A percentile compares a stretch with the other conserved stretches of the same genome.
Conservation (phyloP, 768 basidiomycete species). For the Tulasnella sp. region DNA sequence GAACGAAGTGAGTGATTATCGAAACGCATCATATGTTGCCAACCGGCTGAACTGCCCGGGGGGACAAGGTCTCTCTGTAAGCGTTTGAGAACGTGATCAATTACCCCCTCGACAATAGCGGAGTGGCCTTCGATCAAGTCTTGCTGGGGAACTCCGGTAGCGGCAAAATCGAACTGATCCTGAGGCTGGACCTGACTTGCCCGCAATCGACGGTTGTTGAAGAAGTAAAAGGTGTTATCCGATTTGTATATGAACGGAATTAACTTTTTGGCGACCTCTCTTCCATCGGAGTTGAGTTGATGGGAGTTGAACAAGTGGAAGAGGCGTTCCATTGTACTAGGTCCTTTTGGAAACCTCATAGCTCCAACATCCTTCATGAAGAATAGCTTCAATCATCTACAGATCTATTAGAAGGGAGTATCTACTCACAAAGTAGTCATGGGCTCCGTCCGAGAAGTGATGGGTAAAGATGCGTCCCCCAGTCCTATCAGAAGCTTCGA, state of each 20-base stretch:
- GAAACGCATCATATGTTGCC: too few relatives aligned
- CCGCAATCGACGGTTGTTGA: background rate
- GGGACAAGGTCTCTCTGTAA: background rate
- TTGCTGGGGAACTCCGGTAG: background rate
- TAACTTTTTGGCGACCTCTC: background rate
- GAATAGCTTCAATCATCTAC: background rate
- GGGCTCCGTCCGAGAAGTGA: constrained; percentile 23
- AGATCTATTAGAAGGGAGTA: background rate
- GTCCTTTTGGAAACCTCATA: constrained; percentile 16
- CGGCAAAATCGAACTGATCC: background rate
- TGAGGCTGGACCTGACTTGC: background rate
- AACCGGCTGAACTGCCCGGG: background rate
- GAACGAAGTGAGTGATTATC: too few relatives aligned
- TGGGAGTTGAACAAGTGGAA: constrained; percentile 15
- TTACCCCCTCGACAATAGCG: background rate
- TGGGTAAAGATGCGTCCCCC: constrained; percentile 39
- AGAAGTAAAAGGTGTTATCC: background rate
- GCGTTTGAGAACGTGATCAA: background rate
- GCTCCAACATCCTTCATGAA: constrained; percentile 19
- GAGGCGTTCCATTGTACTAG: constrained; percentile 14
- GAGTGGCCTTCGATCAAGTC: background rate
- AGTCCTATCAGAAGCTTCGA: constrained; percentile 31
- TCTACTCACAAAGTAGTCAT: constrained; percentile 28
- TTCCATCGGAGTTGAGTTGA: background rate
- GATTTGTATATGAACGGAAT: background rate